Evolutionary conservation across 2,329 filamentous ascomycete species (phyloP), one percentile per base, ranked within the genome.

Genomic region (Thielaviopsis punctulata): DNA sequence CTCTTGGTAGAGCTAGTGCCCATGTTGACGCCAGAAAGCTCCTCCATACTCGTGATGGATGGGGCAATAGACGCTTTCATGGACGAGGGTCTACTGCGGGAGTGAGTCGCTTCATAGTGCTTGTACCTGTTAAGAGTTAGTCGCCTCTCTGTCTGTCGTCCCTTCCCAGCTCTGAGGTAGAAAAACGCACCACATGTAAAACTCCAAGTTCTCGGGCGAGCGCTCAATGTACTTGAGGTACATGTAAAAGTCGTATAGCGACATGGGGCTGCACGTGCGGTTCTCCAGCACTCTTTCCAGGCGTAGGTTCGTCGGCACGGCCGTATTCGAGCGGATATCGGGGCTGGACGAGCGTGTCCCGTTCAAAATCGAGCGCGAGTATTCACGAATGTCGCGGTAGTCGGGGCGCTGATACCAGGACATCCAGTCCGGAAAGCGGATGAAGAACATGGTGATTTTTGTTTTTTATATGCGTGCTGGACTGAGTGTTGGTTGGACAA

Each of bases 251-350:
- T 73, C 70, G 54, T 71, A 70, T 9, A 72, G 59, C 0, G 68
- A 71, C 69, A 72, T 71, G 3, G 70, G 70, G 49, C 67, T 70
- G 68, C 70, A 72, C 30, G 70, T 72, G 60, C 68, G 66, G 60
- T 73, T 73, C 22, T 65, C 66, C 18, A 73, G 61, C n/a, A 73
- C 69, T 36, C 67, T 64, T 45, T 72, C 69, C 18, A 73, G 63
- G 3, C 62, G 60, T 18, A 73, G 60, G 21, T 68, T 64, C 33
- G 58, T 59, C 2, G 69, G 69, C 33, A 72, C 62, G 45, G 65
- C 58, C 19, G 58, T 60, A 54, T 64, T 66, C 36, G 59, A 59
- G 10, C 64, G 64, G 13, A 63, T 60, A 51, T 66, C 63, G 1
- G 66, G 65, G 27, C 64, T 68, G 50, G 67, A 52, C 2, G 62